Evolutionary conservation across 2,329 filamentous ascomycete species (phyloP).

Genomic region (Fusarium longipes): DNA sequence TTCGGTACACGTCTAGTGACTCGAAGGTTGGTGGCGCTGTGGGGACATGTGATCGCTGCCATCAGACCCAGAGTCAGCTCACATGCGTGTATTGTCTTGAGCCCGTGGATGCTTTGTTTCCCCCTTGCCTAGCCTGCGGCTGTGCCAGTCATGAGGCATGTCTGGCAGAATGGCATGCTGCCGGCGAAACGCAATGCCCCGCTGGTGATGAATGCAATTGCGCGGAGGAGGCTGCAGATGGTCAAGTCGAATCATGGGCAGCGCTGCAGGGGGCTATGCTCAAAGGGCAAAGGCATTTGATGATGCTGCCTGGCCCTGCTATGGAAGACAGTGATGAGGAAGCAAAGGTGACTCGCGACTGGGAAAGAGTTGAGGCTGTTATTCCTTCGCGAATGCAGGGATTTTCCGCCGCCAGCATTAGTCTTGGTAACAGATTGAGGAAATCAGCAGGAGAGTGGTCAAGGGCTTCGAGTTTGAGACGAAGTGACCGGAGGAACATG

Average conservation of each 20-base stretch:
- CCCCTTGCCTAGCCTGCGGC: slow-evolving; percentile 71
- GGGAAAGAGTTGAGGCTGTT: slow-evolving; percentile 46
- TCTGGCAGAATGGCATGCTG: slow-evolving; percentile 68
- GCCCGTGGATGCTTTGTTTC: slow-evolving; percentile 68
- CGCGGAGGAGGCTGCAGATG: slow-evolving; percentile 65
- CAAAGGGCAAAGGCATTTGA: slow-evolving; percentile 45
- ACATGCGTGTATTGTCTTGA: slow-evolving; percentile 72
- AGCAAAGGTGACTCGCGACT: slow-evolving; percentile 40
- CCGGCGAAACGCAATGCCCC: slow-evolving; percentile 67
- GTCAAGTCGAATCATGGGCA: slow-evolving; percentile 70
- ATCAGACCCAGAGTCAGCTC: slow-evolving; percentile 66
- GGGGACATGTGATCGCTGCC: slow-evolving; percentile 64
- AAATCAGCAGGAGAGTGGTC: slow-evolving; percentile 62
- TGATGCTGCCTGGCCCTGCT: slow-evolving; percentile 47
- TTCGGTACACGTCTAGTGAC: slow-evolving; percentile 59
- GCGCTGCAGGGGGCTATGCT: slow-evolving; percentile 56
- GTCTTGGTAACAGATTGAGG: slow-evolving; percentile 60
- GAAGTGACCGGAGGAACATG: slow-evolving; percentile 44
- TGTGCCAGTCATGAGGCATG: slow-evolving; percentile 71
- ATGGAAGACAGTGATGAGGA: slow-evolving; percentile 48
- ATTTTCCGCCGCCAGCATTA: slow-evolving; percentile 57
- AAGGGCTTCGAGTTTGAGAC: slow-evolving; percentile 56
- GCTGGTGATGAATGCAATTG: slow-evolving; percentile 75
- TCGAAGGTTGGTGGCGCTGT: slow-evolving; percentile 59
- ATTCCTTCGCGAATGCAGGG: slow-evolving; percentile 41